Conservation (phyloP, 2,329 filamentous ascomycete species). For the Aspergillus thermomutatus region DNA sequence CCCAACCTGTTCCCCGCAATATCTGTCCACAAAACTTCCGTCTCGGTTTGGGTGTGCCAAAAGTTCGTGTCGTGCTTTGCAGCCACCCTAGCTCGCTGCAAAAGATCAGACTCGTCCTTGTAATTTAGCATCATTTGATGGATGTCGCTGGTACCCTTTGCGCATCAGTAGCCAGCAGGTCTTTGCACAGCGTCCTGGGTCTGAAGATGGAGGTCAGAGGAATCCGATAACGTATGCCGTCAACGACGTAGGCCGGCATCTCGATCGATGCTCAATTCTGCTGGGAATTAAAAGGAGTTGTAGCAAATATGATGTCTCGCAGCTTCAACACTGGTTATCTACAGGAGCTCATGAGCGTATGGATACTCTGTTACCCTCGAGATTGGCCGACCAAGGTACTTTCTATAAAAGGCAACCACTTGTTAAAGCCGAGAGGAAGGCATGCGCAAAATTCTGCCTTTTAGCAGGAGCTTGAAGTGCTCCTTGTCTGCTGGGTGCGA, state of each 20-base stretch:
- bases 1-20: slow-evolving; percentile 44
- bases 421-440: too few species aligned
- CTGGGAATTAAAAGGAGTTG: neutral
- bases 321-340: neutral
- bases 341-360: too few species aligned
- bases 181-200: neutral
- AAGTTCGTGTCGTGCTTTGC: neutral
- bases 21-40: neutral
- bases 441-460: too few species aligned
- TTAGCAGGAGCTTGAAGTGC: too few species aligned
- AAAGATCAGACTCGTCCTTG: neutral
- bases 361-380: too few species aligned
- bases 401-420: too few species aligned
- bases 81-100: neutral
- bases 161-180: neutral
- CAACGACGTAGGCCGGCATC: slow-evolving; percentile 14
- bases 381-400: too few species aligned
- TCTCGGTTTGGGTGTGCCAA: neutral
- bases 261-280: neutral
- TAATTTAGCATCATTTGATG: neutral
- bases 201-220: slow-evolving; percentile 8
- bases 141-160: neutral
- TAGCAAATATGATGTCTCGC: neutral
- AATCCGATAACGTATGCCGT: slow-evolving; percentile 10
- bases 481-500: too few species aligned